Evolutionary conservation across 2,329 filamentous ascomycete genomes (phyloP), one percentile per base, ranked within the genome.

Genomic region (Clarireedia hainanense): DNA sequence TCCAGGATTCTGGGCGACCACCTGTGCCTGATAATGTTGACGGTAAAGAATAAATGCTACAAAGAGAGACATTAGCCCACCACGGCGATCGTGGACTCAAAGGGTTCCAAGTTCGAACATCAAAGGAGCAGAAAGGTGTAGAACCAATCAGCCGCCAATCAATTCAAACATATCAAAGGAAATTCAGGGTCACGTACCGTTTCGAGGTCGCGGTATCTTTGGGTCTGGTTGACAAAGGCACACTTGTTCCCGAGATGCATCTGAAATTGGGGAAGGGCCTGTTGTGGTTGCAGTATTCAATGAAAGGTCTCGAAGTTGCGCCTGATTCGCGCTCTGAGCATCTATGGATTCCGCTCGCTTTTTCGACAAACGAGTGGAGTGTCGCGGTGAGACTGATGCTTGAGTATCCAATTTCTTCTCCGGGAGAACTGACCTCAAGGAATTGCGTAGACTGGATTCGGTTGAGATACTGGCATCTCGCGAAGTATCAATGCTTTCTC

Each of bases 21-120:
- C 89, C 49, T 83, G 78, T 17, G 88, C 84, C 72, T 97, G 92
- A 66, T 94, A 86, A 70, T 95, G 88, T 70, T 97, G 91, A 40
- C 94, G 90, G 75, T 96, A 99, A 65, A 99, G 79, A 63, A 99
- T 99, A 75, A 99, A 99, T 50, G 92, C 94, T 99, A 71, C 61
- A 70, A 69, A 67, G 70, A 63, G 57, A 37, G 36, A 46, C 64
- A 63, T 61, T 67, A 61, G 67, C 37, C 20, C 68, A 63, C 61
- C 64, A 62, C 59, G 58, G 47, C n/a, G n/a, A 20, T 63, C 58
- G 64, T 65, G 61, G 60, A 46, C 23, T 48, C 58, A 56, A 56
- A 57, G 50, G 55, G 61, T 61, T 10, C 9, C 9, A 17, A 46
- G 52, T 48, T 36, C 5, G 47, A 43, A 24, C 39, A 34, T 60